A percentile compares a stretch with the other conserved stretches of the same genome.
Evolutionary conservation across 768 basidiomycete genomes (phyloP).

Genomic region (Mycena pura): DNA sequence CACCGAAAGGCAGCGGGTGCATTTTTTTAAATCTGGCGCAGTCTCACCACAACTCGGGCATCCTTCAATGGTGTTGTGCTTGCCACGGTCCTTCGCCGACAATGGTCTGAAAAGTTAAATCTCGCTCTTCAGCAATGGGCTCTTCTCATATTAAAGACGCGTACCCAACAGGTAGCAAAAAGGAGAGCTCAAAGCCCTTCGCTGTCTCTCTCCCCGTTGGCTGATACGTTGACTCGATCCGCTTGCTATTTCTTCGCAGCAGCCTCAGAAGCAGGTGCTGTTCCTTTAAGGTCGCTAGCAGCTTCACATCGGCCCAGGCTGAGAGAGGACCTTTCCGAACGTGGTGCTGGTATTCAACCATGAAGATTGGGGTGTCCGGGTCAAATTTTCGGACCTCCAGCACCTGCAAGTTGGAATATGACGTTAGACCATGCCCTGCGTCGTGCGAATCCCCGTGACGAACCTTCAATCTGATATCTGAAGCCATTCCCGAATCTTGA

Average conservation of each 20-base stretch:
- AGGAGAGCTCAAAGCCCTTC: background rate
- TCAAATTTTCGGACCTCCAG: constrained; percentile 7
- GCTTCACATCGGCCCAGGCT: background rate
- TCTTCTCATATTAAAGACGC: too few species aligned
- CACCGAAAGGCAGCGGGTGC: background rate
- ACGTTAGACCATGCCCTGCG: background rate
- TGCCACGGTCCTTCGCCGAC: constrained; percentile 4
- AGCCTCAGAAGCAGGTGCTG: constrained; percentile 10
- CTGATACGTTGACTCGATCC: background rate
- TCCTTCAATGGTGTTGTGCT: constrained; percentile 6
- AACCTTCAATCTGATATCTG: constrained; percentile 8
- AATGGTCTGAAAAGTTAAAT: background rate
- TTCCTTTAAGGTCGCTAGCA: background rate
- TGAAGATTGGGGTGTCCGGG: background rate
- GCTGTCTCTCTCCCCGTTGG: background rate
- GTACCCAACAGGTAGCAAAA: constrained; percentile 13
- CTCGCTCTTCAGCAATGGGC: background rate
- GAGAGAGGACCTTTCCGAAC: background rate
- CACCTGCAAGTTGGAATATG: background rate
- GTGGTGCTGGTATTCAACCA: constrained; percentile 4
- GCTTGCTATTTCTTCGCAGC: constrained; percentile 5
- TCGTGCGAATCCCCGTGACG: background rate
- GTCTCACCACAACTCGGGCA: constrained; percentile 12
- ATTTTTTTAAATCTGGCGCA: background rate
- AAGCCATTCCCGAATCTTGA: background rate